Conservation (phyloP, 345 rosid species). For the Rubroshorea leprosula region DNA sequence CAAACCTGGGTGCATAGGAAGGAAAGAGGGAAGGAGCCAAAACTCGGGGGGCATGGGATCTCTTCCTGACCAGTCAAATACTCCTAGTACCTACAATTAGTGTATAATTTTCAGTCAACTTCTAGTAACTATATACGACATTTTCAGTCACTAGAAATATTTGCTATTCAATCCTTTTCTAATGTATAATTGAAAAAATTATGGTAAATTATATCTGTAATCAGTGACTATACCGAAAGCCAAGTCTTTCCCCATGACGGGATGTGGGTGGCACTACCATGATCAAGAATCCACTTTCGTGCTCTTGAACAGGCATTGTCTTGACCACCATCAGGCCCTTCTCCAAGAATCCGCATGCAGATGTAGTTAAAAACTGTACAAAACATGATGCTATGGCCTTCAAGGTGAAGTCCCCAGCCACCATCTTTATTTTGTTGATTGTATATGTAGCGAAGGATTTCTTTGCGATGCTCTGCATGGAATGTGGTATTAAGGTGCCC, state of each 20-base stretch:
- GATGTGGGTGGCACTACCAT: constrained; percentile 33
- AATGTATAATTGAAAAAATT: not conserved
- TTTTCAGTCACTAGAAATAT: too few species aligned
- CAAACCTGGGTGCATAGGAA: constrained; percentile 53
- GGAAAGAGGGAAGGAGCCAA: constrained; percentile 53
- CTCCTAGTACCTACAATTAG: constrained; percentile 31
- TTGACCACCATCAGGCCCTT: not conserved
- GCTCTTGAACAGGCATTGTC: constrained; percentile 39
- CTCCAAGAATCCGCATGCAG: not conserved
- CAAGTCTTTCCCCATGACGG: constrained; percentile 60
- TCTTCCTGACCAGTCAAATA: constrained; percentile 51
- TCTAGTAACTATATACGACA: too few species aligned
- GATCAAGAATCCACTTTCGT: constrained; percentile 46
- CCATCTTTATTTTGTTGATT: constrained; percentile 42
- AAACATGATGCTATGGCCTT: constrained; percentile 53
- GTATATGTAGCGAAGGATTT: constrained; percentile 33
- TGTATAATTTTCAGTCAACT: too few species aligned
- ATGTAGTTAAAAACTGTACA: constrained; percentile 19
- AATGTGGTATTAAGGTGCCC: constrained; percentile 37
- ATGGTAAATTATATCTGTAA: too few species aligned
- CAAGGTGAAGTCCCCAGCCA: constrained; percentile 55
- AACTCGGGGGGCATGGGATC: constrained; percentile 71
- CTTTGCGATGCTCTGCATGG: constrained; percentile 33
- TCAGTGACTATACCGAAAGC: constrained; percentile 48
- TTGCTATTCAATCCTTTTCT: too few species aligned